These are phyloP conservation scores for Ehretia macrophylla DNA, from an alignment of 257 asterid species.

Conservation along the genomic window DNA sequence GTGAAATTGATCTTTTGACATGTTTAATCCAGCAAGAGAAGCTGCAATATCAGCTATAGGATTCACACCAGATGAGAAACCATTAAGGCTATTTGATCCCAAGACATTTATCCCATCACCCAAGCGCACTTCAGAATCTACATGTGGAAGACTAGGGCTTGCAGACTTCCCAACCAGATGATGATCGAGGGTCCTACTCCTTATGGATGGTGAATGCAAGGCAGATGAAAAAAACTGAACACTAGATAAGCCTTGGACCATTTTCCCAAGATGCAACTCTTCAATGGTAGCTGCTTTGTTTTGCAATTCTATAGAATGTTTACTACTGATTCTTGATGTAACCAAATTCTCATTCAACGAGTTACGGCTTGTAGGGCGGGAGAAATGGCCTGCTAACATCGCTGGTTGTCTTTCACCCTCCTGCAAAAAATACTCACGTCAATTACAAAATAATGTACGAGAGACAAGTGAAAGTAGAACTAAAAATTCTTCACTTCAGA, in stretches of 20 bases:
- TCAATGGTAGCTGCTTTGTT: slow-evolving; percentile 29
- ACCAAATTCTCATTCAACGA: slow-evolving; percentile 34
- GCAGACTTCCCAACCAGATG: slow-evolving; percentile 16
- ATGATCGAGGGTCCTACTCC: slow-evolving; percentile 24
- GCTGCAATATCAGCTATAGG: slow-evolving; percentile 46
- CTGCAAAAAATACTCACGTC: slow-evolving; percentile 28
- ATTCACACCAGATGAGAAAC: slow-evolving; percentile 39
- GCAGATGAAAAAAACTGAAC: slow-evolving; percentile 25
- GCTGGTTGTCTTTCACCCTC: slow-evolving; percentile 49
- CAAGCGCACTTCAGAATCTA: too few species aligned
- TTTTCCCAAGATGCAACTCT: slow-evolving; percentile 18
- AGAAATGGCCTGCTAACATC: slow-evolving; percentile 29
- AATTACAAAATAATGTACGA: background rate
- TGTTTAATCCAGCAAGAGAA: slow-evolving; percentile 45
- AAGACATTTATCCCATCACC: too few species aligned
- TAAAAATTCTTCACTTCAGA: too few species aligned
- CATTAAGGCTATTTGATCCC: too few species aligned
- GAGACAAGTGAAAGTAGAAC: too few species aligned
- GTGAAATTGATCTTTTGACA: slow-evolving; percentile 34
- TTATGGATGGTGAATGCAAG: slow-evolving; percentile 16
- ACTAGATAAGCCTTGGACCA: slow-evolving; percentile 18
- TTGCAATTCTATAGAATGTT: slow-evolving; percentile 23
- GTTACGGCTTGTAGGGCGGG: slow-evolving; percentile 52
- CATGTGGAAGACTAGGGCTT: slow-evolving; percentile 39
- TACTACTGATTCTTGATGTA: slow-evolving; percentile 15